Percentiles rank a stretch among this genome's conserved stretches.
phyloP scores from a whole-genome alignment of 2,329 filamentous ascomycete genomes.

The Claviceps spartinae region DNA sequence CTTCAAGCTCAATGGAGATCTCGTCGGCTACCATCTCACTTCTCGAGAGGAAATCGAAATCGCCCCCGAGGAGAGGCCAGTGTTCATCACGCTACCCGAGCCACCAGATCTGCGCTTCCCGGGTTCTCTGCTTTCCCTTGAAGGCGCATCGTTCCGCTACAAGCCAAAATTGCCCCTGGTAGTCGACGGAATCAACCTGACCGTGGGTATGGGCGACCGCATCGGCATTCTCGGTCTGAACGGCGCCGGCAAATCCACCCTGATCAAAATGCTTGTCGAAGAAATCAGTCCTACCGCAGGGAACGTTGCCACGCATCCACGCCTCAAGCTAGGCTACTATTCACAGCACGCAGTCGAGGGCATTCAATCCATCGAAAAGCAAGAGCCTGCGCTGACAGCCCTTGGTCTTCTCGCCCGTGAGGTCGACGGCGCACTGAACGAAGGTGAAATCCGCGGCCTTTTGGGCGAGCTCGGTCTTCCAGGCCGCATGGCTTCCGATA shows the following conservation, averaged over 20 bases:
- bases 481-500: constrained; percentile 57
- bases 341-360: constrained; percentile 66
- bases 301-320: constrained; percentile 50
- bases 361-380: constrained; percentile 41
- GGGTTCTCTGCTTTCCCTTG: constrained; percentile 57
- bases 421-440: constrained; percentile 37
- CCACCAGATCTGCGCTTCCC: constrained; percentile 62
- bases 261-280: constrained; percentile 58
- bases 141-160: constrained; percentile 56
- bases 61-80: constrained; percentile 45
- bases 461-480: constrained; percentile 57
- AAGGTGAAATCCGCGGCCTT: constrained; percentile 54
- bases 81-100: constrained; percentile 44
- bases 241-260: constrained; percentile 68
- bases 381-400: constrained; percentile 44
- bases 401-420: constrained; percentile 48
- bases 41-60: constrained; percentile 58
- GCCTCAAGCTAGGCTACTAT: constrained; percentile 61
- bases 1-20: constrained; percentile 71
- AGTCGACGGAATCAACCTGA: constrained; percentile 51
- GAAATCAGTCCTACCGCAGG: constrained; percentile 45
- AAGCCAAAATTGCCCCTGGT: constrained; percentile 23
- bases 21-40: constrained; percentile 45
- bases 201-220: constrained; percentile 59
- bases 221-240: constrained; percentile 69